Conservation (phyloP, 129 eudicot genomes). For the Escallonia rubra region DNA sequence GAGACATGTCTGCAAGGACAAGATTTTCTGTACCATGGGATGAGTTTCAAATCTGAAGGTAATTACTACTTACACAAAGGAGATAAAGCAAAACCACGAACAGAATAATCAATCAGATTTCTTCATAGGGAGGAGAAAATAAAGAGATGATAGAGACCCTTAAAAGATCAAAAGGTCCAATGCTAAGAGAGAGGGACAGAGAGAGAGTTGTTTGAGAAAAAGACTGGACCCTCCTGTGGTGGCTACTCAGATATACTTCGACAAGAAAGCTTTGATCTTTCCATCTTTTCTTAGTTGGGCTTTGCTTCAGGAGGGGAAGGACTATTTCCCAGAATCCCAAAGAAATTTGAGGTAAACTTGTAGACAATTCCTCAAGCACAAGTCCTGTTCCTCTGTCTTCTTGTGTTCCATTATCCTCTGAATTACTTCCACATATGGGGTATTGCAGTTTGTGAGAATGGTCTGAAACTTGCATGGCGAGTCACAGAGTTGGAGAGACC, state of each 20-base stretch:
- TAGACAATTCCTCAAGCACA: background rate
- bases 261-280: constrained; percentile 66
- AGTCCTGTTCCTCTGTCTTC: background rate
- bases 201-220: constrained; percentile 34
- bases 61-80: constrained; percentile 5
- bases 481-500: constrained; percentile 74
- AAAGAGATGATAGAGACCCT: constrained; percentile 34
- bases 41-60: constrained; percentile 39
- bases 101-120: constrained; percentile 39
- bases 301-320: constrained; percentile 7
- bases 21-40: constrained; percentile 49
- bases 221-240: constrained; percentile 41
- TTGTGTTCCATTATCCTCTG: background rate
- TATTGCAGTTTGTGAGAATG: constrained; percentile 35
- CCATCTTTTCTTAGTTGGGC: constrained; percentile 8
- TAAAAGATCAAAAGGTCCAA: constrained; percentile 36
- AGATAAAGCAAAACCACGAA: constrained; percentile 13
- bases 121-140: constrained; percentile 31
- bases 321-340: constrained; percentile 1
- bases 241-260: constrained; percentile 44
- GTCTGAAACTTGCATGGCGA: constrained; percentile 74
- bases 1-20: constrained; percentile 52
- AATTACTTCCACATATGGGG: background rate
- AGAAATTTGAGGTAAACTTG: constrained; percentile 11
- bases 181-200: constrained; percentile 33